Conservation (phyloP, 2,329 filamentous ascomycete genomes). For the Venturia aucupariae region DNA sequence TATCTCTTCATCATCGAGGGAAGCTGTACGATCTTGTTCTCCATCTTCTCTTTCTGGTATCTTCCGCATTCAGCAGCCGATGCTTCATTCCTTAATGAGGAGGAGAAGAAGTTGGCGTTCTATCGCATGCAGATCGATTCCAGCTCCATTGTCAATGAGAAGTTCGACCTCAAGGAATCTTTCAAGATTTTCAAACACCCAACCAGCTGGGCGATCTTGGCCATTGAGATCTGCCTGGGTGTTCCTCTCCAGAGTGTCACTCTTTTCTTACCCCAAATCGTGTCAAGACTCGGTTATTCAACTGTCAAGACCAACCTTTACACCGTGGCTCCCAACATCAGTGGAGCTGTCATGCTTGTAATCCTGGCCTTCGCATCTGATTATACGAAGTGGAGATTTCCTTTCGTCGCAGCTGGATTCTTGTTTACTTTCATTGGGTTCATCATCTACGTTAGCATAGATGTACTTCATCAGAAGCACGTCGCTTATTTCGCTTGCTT, state of each 20-base stretch:
- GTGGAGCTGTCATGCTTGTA: conserved; percentile 62
- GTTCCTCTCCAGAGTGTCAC: conserved; percentile 49
- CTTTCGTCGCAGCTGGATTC: conserved; percentile 67
- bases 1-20: conserved; percentile 59
- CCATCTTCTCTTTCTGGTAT: conserved; percentile 59
- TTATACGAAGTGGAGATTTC: conserved; percentile 55
- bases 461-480: conserved; percentile 49
- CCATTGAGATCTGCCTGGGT: conserved; percentile 50
- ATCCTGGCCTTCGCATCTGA: conserved; percentile 65
- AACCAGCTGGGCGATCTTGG: conserved; percentile 45
- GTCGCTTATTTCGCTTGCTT: conserved; percentile 69
- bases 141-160: conserved; percentile 52
- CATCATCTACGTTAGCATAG: conserved; percentile 65
- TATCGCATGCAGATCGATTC: conserved; percentile 69
- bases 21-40: conserved; percentile 47
- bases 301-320: conserved; percentile 67
- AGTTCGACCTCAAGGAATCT: conserved; percentile 44
- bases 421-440: conserved; percentile 67
- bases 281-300: conserved; percentile 42
- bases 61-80: conserved; percentile 56
- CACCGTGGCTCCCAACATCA: conserved; percentile 71
- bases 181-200: conserved; percentile 45
- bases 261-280: conserved; percentile 51
- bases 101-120: conserved; percentile 60
- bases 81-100: conserved; percentile 55